Percentiles rank a stretch among this genome's conserved stretches.
Evolutionary conservation across 169 alveolate species (phyloP).

Genomic region (Cryptosporidium sp.): DNA sequence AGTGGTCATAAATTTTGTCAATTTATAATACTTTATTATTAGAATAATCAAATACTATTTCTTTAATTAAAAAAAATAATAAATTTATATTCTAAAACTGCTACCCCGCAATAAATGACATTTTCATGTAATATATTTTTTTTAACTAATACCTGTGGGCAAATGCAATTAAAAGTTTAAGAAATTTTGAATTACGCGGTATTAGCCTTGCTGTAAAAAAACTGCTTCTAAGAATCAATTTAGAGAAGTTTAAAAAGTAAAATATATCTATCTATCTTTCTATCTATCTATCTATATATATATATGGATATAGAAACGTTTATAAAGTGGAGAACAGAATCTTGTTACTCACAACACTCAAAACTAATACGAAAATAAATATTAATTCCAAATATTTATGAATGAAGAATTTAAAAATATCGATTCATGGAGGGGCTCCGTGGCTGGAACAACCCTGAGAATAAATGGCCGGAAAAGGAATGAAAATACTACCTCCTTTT

Average conservation of each 20-base stretch:
- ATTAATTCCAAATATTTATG: constrained; percentile 3
- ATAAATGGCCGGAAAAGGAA: background rate
- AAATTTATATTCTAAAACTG: background rate
- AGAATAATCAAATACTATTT: background rate
- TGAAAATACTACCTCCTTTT: background rate
- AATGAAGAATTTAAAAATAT: constrained; percentile 17
- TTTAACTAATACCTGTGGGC: background rate
- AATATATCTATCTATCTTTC: background rate
- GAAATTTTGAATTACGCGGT: background rate
- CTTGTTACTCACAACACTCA: background rate
- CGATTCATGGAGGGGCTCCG: constrained; percentile 22
- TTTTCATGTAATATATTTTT: constrained; percentile 4
- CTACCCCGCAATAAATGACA: background rate
- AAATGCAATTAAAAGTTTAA: background rate
- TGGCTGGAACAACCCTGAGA: background rate
- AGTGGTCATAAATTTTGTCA: background rate
- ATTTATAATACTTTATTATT: background rate
- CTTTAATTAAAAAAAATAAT: background rate
- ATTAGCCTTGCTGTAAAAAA: background rate
- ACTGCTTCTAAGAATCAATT: background rate
- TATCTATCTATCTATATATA: no score
- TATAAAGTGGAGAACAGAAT: background rate
- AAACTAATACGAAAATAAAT: background rate
- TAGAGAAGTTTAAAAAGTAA: background rate
- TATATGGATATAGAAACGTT: no score